Base-by-base conservation (phyloP, 2,329 filamentous ascomycete genomes). In the Epichloe aotearoae region DNA sequence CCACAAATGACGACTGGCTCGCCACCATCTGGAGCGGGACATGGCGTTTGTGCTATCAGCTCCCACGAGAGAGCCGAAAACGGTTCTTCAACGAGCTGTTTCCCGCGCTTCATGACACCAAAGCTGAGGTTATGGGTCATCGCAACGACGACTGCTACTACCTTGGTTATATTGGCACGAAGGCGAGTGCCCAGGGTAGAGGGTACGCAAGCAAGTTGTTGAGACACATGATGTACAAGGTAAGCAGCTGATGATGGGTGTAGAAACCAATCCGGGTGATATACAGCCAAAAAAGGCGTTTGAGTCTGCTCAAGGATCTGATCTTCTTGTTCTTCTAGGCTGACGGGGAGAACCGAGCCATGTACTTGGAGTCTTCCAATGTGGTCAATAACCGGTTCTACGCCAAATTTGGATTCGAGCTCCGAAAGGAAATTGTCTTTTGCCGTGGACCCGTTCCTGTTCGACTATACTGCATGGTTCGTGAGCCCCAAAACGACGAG, bases 121-220 rank as follows among this genome's bases (percentile, higher is more conserved):
- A 90, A 71, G 70, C 74, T 54, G 73, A 79, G 54, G 74, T 86
- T 54, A 76, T 93, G 65, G 83, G 83, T 20, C 72, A 76, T 39
- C 75, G 80, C 47, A 83, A 88, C 62, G 65, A 73, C 57, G 73
- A 84, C 54, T 82, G 78, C 62, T 93, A 86, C 75, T 93, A 93
- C 65, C 80, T 94, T 50, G 85, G 89, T 46, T 93, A 91, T 66
- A 73, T 94, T 54, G 88, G 87, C 55, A 89, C 85, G 47, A 84
- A 82, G 64, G 80, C 84, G 36, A 74, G 73, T 54, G 80, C 82
- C 4, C 79, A 84, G 54, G 80, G 86, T 46, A 82, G 82, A 58
- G 87, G 88, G 11, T 87, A 87, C 64, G 85, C 81, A 15, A 75
- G 75, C 57, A 83, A 80, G 68, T 73, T 90, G 55, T 79, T 93